Evolutionary conservation across 345 rosid species (phyloP).

Genomic region (Corymbia maculata): DNA sequence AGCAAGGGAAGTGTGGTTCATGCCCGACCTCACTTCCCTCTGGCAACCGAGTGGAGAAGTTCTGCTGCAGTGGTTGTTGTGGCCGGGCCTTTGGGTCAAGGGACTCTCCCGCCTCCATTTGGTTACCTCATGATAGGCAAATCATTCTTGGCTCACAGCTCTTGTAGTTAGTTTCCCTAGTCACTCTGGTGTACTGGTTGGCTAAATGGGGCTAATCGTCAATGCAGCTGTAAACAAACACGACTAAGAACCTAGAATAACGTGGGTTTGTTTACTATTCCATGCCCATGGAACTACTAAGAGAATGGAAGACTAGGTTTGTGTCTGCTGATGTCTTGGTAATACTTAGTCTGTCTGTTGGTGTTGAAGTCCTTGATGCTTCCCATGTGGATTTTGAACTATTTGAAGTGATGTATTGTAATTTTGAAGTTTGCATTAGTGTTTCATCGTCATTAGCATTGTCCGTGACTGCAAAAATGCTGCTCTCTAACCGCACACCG

Average conservation of each 20-base stretch:
- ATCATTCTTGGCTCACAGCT: conserved; percentile 78
- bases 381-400: background rate
- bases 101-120: conserved; percentile 19
- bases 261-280: background rate
- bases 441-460: background rate
- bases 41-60: conserved; percentile 24
- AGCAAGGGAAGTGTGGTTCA: conserved; percentile 12
- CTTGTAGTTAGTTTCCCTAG: conserved; percentile 2
- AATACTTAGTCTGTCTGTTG: background rate
- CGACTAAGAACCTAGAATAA: background rate
- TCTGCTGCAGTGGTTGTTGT: background rate
- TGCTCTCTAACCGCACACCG: background rate
- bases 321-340: background rate
- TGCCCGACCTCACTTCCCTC: conserved; percentile 7
- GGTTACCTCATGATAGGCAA: conserved; percentile 66
- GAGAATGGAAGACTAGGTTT: background rate
- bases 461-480: background rate
- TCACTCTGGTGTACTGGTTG: background rate
- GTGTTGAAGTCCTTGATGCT: background rate
- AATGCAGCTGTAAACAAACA: background rate
- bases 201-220: background rate
- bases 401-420: background rate
- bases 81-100: background rate
- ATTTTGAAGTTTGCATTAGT: background rate
- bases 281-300: background rate